These are phyloP conservation scores for Diospyros lotus DNA, from an alignment of 148 eudicot species.

Conservation along the genomic window DNA sequence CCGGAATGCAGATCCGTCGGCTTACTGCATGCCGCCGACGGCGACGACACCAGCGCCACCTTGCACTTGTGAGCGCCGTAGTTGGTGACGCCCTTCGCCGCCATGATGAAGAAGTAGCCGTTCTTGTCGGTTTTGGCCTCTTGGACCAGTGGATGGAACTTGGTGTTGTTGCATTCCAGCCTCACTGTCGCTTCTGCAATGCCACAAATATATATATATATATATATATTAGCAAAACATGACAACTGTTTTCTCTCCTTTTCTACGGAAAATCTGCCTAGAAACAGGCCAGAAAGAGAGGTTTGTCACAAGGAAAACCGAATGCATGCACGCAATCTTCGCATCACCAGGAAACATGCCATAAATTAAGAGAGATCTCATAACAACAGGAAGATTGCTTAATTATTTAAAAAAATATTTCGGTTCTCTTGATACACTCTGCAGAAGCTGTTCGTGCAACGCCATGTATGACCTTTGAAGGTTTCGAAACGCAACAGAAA, in stretches of 20 bases:
- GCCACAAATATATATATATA: not conserved
- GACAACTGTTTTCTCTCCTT: not conserved
- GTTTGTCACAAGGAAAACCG: too few species aligned
- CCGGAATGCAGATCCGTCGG: constrained; percentile 36
- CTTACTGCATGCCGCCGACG: constrained; percentile 18
- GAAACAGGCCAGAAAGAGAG: too few species aligned
- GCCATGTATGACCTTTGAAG: too few species aligned
- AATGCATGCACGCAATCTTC: too few species aligned
- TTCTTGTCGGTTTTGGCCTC: constrained; percentile 43
- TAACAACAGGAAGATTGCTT: too few species aligned
- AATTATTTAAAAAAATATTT: too few species aligned
- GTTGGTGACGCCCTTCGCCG: constrained; percentile 21
- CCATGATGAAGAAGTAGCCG: constrained; percentile 40
- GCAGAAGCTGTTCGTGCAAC: too few species aligned
- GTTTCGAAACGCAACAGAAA: not conserved
- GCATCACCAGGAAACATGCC: too few species aligned
- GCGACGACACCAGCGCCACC: constrained; percentile 25
- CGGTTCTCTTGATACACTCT: too few species aligned
- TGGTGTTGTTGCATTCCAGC: constrained; percentile 43
- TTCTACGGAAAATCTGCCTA: not conserved
- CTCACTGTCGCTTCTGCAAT: constrained; percentile 39
- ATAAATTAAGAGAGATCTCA: too few species aligned
- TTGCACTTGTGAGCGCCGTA: constrained; percentile 33
- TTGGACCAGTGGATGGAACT: constrained; percentile 12
- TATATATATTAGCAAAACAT: not conserved